Conservation (phyloP, 805 yeast genomes). For the Saturnispora ahearnii region DNA sequence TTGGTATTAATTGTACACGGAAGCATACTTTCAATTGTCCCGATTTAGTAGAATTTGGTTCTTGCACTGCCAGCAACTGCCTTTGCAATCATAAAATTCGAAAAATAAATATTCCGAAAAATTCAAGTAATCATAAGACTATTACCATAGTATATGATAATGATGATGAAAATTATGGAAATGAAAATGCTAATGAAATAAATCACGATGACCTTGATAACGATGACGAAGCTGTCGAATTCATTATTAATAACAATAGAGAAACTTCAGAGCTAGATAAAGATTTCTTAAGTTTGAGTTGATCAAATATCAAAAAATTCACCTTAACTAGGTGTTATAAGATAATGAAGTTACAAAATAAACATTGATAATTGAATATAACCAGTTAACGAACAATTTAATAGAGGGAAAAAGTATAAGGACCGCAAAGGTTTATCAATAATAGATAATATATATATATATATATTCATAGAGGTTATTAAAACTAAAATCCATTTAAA, state of each 20-base stretch:
- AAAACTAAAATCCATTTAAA: background rate
- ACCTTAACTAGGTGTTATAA: too few species aligned
- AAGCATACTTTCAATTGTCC: constrained; percentile 61
- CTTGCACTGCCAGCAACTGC: constrained; percentile 49
- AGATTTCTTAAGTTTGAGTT: background rate
- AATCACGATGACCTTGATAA: constrained; percentile 25
- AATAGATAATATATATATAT: background rate
- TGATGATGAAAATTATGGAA: background rate
- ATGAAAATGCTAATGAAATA: constrained; percentile 14
- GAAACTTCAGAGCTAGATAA: background rate
- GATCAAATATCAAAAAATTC: too few species aligned
- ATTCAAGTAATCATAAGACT: background rate
- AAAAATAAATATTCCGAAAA: background rate
- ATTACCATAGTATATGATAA: background rate
- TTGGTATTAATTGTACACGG: constrained; percentile 49
- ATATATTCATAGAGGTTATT: background rate
- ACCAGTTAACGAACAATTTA: background rate
- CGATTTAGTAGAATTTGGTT: constrained; percentile 53
- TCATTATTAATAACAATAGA: constrained; percentile 7
- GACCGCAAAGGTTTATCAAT: background rate
- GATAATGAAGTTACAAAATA: too few species aligned
- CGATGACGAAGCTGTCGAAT: constrained; percentile 13
- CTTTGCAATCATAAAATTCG: constrained; percentile 38
- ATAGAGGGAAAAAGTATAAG: background rate
- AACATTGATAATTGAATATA: too few species aligned